A percentile compares a stretch with the other conserved stretches of the same genome.
Evolutionary conservation across 441 rosid genomes (phyloP).

Genomic region (Populus hybrid): DNA sequence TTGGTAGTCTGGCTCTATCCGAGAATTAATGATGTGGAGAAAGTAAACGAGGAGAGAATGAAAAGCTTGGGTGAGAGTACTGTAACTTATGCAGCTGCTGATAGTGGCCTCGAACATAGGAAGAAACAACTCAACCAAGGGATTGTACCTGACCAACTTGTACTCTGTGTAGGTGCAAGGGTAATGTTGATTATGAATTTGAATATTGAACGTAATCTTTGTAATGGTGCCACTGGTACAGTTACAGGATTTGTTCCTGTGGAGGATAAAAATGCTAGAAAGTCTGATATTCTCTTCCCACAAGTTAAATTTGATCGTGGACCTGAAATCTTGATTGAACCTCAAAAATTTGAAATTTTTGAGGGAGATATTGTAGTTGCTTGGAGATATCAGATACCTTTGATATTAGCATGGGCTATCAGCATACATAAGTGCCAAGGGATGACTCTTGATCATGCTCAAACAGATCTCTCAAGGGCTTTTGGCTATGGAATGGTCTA

Average conservation of each 20-base stretch:
- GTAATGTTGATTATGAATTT: slow-evolving; percentile 36
- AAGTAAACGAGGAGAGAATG: slow-evolving; percentile 25
- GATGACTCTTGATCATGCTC: slow-evolving; percentile 29
- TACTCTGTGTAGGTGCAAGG: slow-evolving; percentile 33
- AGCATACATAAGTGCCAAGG: slow-evolving; percentile 47
- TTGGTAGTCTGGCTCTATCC: slow-evolving; percentile 31
- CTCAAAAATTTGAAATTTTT: slow-evolving; percentile 19
- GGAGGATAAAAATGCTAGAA: background rate
- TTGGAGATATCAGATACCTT: slow-evolving; percentile 32
- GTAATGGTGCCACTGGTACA: slow-evolving; percentile 39
- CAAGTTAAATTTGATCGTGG: slow-evolving; percentile 35
- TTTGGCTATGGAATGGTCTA: slow-evolving; percentile 40
- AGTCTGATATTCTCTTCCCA: slow-evolving; percentile 17
- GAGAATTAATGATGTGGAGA: slow-evolving; percentile 31
- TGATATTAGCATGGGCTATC: slow-evolving; percentile 38
- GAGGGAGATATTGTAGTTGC: slow-evolving; percentile 30
- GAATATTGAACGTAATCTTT: slow-evolving; percentile 17
- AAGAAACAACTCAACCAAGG: slow-evolving; percentile 24
- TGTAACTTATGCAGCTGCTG: slow-evolving; percentile 22
- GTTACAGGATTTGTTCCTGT: slow-evolving; percentile 14
- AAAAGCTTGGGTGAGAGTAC: slow-evolving; percentile 19
- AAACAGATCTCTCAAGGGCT: slow-evolving; percentile 31
- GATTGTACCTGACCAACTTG: slow-evolving; percentile 23
- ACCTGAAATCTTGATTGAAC: slow-evolving; percentile 15
- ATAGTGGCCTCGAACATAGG: slow-evolving; percentile 14